Conservation (phyloP, 306 rosid genomes). For the Dryas alaskensis region DNA sequence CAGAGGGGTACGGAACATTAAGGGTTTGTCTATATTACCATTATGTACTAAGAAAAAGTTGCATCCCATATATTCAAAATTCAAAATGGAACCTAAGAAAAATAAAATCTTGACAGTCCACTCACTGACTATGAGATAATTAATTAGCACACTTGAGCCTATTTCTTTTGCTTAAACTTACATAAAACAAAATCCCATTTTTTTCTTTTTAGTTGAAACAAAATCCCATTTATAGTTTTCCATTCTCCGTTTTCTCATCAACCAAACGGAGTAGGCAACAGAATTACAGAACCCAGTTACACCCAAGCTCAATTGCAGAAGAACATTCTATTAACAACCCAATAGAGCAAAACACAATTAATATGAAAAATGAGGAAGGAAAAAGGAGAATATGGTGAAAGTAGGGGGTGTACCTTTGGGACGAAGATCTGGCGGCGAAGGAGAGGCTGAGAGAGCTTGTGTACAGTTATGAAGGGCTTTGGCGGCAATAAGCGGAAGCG, state of each 20-base stretch:
- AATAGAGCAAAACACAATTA: not conserved
- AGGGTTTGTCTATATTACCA: not conserved
- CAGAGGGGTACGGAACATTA: not conserved
- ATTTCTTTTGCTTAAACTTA: not conserved
- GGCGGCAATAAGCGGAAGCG: not conserved
- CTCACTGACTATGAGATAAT: not conserved
- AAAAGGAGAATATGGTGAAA: not conserved
- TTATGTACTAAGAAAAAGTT: not conserved
- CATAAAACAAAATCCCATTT: not conserved
- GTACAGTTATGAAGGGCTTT: not conserved
- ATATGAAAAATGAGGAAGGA: not conserved
- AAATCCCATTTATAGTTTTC: not conserved
- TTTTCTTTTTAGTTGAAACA: not conserved
- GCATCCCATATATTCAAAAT: not conserved
- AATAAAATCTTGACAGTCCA: not conserved
- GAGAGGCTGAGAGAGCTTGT: not conserved
- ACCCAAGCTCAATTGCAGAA: not conserved
- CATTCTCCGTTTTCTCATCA: not conserved
- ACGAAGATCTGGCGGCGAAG: slow-evolving; percentile 7
- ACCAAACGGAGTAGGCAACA: slow-evolving; percentile 6
- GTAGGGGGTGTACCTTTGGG: slow-evolving; percentile 11
- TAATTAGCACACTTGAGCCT: not conserved
- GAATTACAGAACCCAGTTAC: slow-evolving; percentile 10
- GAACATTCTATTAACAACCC: not conserved
- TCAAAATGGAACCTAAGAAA: not conserved